These are phyloP conservation scores for Claviceps sp. DNA, from an alignment of 2,329 filamentous ascomycete species.

Conservation along the genomic window DNA sequence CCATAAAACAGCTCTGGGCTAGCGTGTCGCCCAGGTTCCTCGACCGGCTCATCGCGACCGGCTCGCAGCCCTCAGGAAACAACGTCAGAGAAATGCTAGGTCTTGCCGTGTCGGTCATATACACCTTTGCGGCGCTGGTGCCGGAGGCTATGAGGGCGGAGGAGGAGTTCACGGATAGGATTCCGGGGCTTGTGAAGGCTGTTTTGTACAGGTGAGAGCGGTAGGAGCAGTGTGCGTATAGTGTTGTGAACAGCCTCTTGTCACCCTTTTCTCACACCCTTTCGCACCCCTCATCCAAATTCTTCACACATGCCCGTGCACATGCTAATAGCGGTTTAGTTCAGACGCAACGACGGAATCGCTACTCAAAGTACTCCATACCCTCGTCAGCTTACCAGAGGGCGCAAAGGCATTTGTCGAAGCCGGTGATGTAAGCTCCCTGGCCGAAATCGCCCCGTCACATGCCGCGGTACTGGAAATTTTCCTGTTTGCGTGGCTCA, in stretches of 20 bases:
- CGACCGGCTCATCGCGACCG: constrained; percentile 46
- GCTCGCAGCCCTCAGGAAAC: constrained; percentile 25
- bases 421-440: constrained; percentile 36
- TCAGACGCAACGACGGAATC: constrained; percentile 37
- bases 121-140: constrained; percentile 46
- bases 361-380: constrained; percentile 43
- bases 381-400: constrained; percentile 36
- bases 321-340: constrained; percentile 18
- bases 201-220: constrained; percentile 36
- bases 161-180: constrained; percentile 35
- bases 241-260: too few relatives aligned
- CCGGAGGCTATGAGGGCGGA: constrained; percentile 32
- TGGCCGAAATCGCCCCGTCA: constrained; percentile 43
- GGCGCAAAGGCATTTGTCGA: constrained; percentile 36
- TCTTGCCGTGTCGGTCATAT: constrained; percentile 47
- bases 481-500: constrained; percentile 43
- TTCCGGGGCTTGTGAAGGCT: constrained; percentile 38
- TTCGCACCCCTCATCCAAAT: too few relatives aligned
- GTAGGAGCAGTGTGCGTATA: background rate
- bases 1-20: constrained; percentile 41
- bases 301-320: background rate
- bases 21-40: constrained; percentile 49
- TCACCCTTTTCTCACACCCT: too few relatives aligned
- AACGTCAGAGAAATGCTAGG: constrained; percentile 48
- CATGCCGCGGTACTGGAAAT: constrained; percentile 42